phyloP scores from a whole-genome alignment of 306 rosid genomes.

The Quercus wislizeni region DNA sequence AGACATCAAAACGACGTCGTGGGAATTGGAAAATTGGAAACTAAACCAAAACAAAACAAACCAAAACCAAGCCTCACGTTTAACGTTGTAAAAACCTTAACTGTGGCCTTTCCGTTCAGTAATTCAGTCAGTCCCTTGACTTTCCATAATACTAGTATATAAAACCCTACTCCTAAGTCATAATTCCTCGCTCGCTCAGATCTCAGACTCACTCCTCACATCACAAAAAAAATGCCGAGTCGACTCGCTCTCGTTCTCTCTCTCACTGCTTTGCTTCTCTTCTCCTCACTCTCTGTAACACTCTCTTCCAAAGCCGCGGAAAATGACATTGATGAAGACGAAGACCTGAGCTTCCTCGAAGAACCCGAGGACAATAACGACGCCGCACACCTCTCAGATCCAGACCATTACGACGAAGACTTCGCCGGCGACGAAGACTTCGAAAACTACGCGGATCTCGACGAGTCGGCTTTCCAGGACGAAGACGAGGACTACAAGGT shows the following conservation, averaged over 20 bases:
- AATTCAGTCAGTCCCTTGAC: too few relatives aligned
- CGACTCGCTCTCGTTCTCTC: conserved; percentile 48
- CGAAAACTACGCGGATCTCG: conserved; percentile 62
- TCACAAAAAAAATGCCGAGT: conserved; percentile 45
- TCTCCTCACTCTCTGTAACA: conserved; percentile 48
- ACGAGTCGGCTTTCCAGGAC: conserved; percentile 33
- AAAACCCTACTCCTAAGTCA: conserved; percentile 11
- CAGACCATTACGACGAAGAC: conserved; percentile 28
- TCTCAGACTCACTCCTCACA: not conserved
- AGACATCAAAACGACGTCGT: too few relatives aligned
- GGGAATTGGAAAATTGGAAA: too few relatives aligned
- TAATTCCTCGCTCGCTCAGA: not conserved
- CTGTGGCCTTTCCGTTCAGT: too few relatives aligned
- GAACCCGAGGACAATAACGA: conserved; percentile 44
- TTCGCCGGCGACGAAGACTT: conserved; percentile 38
- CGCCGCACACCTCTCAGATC: conserved; percentile 30
- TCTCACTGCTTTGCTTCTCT: conserved; percentile 56
- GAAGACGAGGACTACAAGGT: conserved; percentile 30
- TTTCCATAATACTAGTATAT: too few relatives aligned
- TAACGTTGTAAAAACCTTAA: too few relatives aligned
- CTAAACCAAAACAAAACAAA: too few relatives aligned
- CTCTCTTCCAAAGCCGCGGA: conserved; percentile 33
- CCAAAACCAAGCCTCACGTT: too few relatives aligned
- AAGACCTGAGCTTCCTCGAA: conserved; percentile 90
- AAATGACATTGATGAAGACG: conserved; percentile 46